phyloP scores from a whole-genome alignment of 2,329 filamentous ascomycete genomes.

The Pseudogymnoascus sp. region DNA sequence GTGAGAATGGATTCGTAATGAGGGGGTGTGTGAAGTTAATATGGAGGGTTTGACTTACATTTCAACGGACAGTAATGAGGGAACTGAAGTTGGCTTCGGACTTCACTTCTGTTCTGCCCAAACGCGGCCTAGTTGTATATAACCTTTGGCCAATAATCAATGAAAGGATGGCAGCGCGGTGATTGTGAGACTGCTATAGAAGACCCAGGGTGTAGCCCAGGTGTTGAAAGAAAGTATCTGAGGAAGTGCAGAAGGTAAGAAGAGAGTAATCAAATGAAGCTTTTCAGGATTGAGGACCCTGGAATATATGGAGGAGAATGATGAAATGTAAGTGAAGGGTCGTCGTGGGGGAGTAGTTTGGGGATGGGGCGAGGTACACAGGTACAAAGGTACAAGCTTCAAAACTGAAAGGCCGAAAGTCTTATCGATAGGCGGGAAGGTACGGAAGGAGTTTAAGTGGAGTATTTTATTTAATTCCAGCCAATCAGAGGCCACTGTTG shows the following conservation, averaged over 20 bases:
- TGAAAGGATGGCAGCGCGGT: neutral
- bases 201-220: neutral
- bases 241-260: neutral
- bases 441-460: neutral
- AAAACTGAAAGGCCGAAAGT: neutral
- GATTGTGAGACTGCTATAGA: neutral
- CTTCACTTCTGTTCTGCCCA: neutral
- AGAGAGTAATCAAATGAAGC: neutral
- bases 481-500: neutral
- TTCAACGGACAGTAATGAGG: neutral
- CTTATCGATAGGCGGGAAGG: conserved; percentile 3
- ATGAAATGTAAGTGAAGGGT: neutral
- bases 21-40: neutral
- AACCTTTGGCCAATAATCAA: neutral
- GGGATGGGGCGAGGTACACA: neutral
- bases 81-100: neutral
- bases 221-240: neutral
- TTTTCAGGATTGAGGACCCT: neutral
- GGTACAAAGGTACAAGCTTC: conserved; percentile 8
- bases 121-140: neutral
- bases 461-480: neutral
- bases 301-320: neutral
- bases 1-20: conserved; percentile 10
- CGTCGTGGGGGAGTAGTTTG: neutral
- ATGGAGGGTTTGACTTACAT: neutral